Percentiles rank a stretch among this genome's conserved stretches.
These are phyloP conservation scores for Talaromyces trachyspermus DNA, from an alignment of 495 filamentous ascomycete species.

Conservation along the genomic window DNA sequence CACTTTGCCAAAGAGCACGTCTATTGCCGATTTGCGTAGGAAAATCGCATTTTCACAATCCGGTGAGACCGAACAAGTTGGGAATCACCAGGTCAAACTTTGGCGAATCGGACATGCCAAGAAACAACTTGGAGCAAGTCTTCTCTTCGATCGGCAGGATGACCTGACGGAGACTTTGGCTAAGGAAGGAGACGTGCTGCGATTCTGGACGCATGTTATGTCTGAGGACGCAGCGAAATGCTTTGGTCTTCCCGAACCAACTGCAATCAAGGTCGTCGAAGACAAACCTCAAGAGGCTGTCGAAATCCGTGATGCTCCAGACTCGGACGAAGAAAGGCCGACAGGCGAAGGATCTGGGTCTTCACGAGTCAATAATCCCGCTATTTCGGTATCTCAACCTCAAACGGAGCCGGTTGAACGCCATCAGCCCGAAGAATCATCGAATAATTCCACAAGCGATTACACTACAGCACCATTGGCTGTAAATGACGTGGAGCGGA, in stretches of 20 bases:
- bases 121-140: constrained; percentile 27
- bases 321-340: constrained; percentile 7
- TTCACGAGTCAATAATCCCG: not conserved
- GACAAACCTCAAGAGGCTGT: constrained; percentile 30
- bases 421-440: not conserved
- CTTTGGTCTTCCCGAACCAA: constrained; percentile 37
- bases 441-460: not conserved
- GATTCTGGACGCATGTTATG: constrained; percentile 39
- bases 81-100: constrained; percentile 33
- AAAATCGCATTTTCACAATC: constrained; percentile 32
- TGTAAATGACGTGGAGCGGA: not conserved
- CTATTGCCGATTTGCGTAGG: constrained; percentile 35
- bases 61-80: constrained; percentile 13
- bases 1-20: constrained; percentile 30
- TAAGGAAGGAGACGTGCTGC: constrained; percentile 19
- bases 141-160: constrained; percentile 29
- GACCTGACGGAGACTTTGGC: constrained; percentile 29
- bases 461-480: not conserved
- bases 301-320: constrained; percentile 13
- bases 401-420: constrained; percentile 7
- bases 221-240: constrained; percentile 38
- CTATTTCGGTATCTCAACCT: not conserved
- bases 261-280: constrained; percentile 12
- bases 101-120: constrained; percentile 38
- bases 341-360: constrained; percentile 4